phyloP scores from a whole-genome alignment of 768 basidiomycete genomes.

The Favolaschia claudopus region DNA sequence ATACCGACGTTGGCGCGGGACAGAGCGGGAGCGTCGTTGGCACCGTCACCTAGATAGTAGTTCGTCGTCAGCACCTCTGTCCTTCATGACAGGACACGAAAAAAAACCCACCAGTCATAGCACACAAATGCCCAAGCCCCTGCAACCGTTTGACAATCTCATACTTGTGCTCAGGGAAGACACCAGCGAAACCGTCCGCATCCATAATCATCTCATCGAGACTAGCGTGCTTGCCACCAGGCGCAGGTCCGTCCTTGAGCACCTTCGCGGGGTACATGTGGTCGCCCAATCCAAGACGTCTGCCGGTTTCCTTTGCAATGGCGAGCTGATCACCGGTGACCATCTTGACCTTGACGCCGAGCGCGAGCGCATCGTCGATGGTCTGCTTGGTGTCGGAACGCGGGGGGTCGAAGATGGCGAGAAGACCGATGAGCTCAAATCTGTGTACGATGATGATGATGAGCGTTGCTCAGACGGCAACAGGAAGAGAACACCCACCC shows the following conservation, averaged over 20 bases:
- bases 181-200: constrained; percentile 98
- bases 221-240: constrained; percentile 80
- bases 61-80: not conserved
- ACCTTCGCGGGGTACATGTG: constrained; percentile 99
- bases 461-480: constrained; percentile 94
- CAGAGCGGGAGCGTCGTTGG: constrained; percentile 97
- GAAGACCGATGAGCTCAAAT: constrained; percentile 98
- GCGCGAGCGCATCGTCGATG: constrained; percentile 94
- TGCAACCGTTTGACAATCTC: constrained; percentile 99
- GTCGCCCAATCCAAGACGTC: constrained; percentile 96
- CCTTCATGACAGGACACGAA: not conserved
- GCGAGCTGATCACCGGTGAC: constrained; percentile 99
- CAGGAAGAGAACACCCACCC: constrained; percentile 96
- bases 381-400: constrained; percentile 99
- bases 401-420: constrained; percentile 97
- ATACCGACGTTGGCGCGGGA: constrained; percentile 99
- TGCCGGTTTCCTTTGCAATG: constrained; percentile 98
- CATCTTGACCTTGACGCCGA: constrained; percentile 99
- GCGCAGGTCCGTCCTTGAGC: constrained; percentile 94
- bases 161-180: constrained; percentile 99
- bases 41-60: constrained; percentile 71
- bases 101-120: constrained; percentile 83
- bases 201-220: constrained; percentile 99
- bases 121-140: constrained; percentile 93
- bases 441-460: constrained; percentile 95